Conservation (phyloP, 2,329 filamentous ascomycete genomes). For the Botryotinia calthae region DNA sequence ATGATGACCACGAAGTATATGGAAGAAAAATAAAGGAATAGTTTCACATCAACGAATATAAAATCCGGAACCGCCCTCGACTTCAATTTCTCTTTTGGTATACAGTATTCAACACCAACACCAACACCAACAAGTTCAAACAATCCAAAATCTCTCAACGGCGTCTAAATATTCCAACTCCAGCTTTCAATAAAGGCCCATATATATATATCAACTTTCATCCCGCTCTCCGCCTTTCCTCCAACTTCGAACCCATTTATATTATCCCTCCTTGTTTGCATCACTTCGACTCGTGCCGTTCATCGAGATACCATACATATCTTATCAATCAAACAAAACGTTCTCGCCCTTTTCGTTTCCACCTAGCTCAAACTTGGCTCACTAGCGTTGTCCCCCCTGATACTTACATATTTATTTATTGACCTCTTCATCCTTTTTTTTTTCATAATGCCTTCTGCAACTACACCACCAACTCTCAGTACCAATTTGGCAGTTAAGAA, state of each 20-base stretch:
- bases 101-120: neutral
- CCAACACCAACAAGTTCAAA: conserved; percentile 5
- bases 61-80: neutral
- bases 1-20: neutral
- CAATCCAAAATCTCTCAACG: neutral
- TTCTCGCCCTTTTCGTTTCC: neutral
- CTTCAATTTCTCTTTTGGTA: neutral
- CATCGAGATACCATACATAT: neutral
- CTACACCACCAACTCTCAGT: conserved; percentile 38
- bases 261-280: neutral
- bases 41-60: conserved; percentile 1
- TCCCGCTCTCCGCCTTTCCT: neutral
- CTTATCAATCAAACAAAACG: neutral
- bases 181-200: neutral
- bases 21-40: neutral
- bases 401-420: neutral
- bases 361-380: conserved; percentile 2
- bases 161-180: neutral
- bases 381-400: neutral
- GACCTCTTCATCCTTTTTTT: neutral
- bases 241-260: neutral
- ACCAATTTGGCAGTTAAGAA: conserved; percentile 31
- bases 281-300: neutral
- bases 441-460: conserved; percentile 43
- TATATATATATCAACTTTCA: conserved; percentile 11